These are phyloP conservation scores for Pisolithus microcarpus DNA, from an alignment of 768 basidiomycete species.

Conservation along the genomic window DNA sequence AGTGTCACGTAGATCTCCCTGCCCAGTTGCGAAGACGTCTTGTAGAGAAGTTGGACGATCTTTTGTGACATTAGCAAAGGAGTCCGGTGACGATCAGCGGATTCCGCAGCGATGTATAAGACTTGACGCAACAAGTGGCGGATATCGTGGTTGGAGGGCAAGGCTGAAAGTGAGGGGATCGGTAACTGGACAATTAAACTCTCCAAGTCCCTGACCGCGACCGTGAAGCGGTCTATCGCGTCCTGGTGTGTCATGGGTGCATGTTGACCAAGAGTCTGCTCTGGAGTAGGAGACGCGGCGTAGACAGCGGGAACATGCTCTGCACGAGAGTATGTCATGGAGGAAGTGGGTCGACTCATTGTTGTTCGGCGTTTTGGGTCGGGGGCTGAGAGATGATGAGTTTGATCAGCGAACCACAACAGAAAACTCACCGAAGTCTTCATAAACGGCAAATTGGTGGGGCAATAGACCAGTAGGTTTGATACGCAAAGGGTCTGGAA, in stretches of 20 bases:
- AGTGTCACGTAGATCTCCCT: conserved; percentile 90
- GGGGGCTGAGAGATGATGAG: conserved; percentile 30
- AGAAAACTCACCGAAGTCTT: conserved; percentile 71
- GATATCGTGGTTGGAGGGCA: conserved; percentile 82
- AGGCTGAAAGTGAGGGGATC: conserved; percentile 54
- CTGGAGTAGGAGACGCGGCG: conserved; percentile 56
- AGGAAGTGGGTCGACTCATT: conserved; percentile 63
- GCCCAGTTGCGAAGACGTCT: conserved; percentile 76
- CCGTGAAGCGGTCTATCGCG: conserved; percentile 79
- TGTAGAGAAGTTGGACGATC: conserved; percentile 91
- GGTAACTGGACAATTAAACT: conserved; percentile 72
- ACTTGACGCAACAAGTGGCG: conserved; percentile 81
- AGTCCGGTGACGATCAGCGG: conserved; percentile 74
- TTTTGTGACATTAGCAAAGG: conserved; percentile 93
- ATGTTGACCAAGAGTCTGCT: conserved; percentile 37
- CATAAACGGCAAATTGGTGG: conserved; percentile 84
- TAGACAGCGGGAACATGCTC: conserved; percentile 42
- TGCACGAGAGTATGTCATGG: conserved; percentile 53
- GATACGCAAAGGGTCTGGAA: conserved; percentile 88
- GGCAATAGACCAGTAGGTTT: conserved; percentile 74
- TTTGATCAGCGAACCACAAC: neutral
- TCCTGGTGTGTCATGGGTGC: conserved; percentile 62
- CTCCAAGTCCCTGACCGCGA: conserved; percentile 59
- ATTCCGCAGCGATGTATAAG: conserved; percentile 71
- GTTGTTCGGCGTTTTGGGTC: conserved; percentile 50